A percentile compares a stretch with the other conserved stretches of the same genome.
These are phyloP conservation scores for Meira miltonrushii DNA, from an alignment of 1,284 basidiomycete species.

Conservation along the genomic window DNA sequence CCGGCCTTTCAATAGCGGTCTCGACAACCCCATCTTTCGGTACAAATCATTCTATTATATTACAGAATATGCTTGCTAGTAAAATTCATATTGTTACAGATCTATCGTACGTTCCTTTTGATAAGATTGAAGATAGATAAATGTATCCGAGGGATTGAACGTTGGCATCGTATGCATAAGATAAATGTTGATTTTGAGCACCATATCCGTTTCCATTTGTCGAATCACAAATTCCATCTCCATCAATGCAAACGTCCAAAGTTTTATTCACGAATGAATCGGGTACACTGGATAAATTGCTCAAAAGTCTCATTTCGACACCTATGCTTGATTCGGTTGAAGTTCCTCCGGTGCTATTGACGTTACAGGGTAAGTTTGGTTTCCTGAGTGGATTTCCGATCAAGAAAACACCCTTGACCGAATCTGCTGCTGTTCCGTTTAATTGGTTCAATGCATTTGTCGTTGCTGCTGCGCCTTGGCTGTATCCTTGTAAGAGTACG, in stretches of 20 bases:
- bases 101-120: no score
- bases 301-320: slow-evolving; percentile 21
- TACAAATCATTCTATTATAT: no score
- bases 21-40: no score
- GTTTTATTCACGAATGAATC: slow-evolving; percentile 24
- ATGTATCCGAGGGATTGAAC: background rate
- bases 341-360: slow-evolving; percentile 40
- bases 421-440: slow-evolving; percentile 25
- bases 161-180: background rate
- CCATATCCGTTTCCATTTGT: background rate
- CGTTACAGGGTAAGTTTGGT: slow-evolving; percentile 43
- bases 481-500: slow-evolving; percentile 31
- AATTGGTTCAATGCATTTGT: slow-evolving; percentile 34
- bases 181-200: background rate
- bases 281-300: background rate
- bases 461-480: slow-evolving; percentile 44
- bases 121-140: no score
- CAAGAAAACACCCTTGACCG: slow-evolving; percentile 49
- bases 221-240: slow-evolving; percentile 10
- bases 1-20: no score
- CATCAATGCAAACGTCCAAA: slow-evolving; percentile 43
- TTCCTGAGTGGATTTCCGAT: slow-evolving; percentile 48
- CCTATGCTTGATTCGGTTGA: slow-evolving; percentile 19
- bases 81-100: no score
- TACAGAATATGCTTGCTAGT: no score